phyloP scores from a whole-genome alignment of 192 early-diverging fungal species.

The Rhizoclosmatium sp. region DNA sequence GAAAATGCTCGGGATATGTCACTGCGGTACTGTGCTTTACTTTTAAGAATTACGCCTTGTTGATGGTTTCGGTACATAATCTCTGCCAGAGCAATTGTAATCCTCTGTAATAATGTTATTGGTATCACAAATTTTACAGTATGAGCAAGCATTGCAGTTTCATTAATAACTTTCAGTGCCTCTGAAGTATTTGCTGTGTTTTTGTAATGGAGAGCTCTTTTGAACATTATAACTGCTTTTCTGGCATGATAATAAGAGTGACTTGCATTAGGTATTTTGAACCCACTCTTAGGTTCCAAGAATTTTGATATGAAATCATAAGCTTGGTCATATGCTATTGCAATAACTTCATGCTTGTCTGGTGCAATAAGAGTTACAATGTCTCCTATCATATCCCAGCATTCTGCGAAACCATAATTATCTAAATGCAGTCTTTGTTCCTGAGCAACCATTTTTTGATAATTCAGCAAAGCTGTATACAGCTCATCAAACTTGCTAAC shows the following conservation, averaged over 20 bases:
- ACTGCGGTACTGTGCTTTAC: neutral
- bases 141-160: neutral
- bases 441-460: neutral
- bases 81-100: conserved; percentile 6
- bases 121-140: neutral
- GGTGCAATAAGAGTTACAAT: neutral
- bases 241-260: conserved; percentile 17
- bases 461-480: neutral
- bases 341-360: conserved; percentile 20
- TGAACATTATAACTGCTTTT: neutral
- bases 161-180: conserved; percentile 18
- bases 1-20: conserved; percentile 1
- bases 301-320: conserved; percentile 21
- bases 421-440: neutral
- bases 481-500: neutral
- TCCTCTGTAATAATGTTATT: neutral
- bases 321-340: conserved; percentile 31
- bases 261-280: conserved; percentile 4
- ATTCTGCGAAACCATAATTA: neutral
- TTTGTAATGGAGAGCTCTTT: conserved; percentile 26
- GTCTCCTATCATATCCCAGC: conserved; percentile 18
- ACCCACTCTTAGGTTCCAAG: neutral
- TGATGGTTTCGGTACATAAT: neutral
- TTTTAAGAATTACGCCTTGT: neutral
- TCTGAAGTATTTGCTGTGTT: neutral